Evolutionary conservation across 345 rosid genomes (phyloP).

Genomic region (Turritis glabra): DNA sequence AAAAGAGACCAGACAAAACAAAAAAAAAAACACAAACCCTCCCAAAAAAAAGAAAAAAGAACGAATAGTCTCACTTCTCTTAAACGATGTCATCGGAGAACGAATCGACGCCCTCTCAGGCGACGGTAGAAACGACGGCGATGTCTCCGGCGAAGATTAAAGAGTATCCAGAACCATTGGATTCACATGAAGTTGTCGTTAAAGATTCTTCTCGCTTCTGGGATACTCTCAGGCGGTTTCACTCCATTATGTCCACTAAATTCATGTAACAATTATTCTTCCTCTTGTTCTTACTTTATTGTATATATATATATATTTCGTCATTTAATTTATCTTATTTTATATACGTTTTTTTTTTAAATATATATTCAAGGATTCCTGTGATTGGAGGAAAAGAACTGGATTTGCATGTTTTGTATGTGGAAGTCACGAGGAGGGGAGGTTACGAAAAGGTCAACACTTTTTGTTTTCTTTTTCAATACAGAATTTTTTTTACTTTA

Average conservation of each 20-base stretch:
- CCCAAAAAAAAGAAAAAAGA: background rate
- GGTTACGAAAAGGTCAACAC: slow-evolving; percentile 81
- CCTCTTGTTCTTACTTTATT: background rate
- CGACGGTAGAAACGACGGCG: slow-evolving; percentile 42
- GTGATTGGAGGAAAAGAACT: slow-evolving; percentile 98
- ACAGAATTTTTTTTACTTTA: background rate
- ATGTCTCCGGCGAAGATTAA: slow-evolving; percentile 31
- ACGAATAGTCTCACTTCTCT: background rate
- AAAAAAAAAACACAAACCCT: background rate
- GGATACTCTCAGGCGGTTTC: slow-evolving; percentile 92
- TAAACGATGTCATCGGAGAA: slow-evolving; percentile 44
- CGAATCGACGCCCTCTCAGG: slow-evolving; percentile 39
- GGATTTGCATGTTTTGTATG: slow-evolving; percentile 86
- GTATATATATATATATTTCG: background rate
- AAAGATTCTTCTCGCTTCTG: slow-evolving; percentile 57
- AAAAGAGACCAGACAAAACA: slow-evolving; percentile 25
- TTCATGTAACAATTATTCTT: slow-evolving; percentile 54
- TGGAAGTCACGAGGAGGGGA: slow-evolving; percentile 80
- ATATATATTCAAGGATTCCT: slow-evolving; percentile 66
- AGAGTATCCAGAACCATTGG: slow-evolving; percentile 68
- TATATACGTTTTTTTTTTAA: background rate
- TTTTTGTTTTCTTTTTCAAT: slow-evolving; percentile 8
- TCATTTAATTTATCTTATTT: background rate
- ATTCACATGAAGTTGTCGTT: slow-evolving; percentile 58
- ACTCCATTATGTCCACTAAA: slow-evolving; percentile 73